A percentile compares a stretch with the other conserved stretches of the same genome.
These are phyloP conservation scores for Acanthamoeba healyi DNA, from an alignment of 208 protist species.

Conservation along the genomic window DNA sequence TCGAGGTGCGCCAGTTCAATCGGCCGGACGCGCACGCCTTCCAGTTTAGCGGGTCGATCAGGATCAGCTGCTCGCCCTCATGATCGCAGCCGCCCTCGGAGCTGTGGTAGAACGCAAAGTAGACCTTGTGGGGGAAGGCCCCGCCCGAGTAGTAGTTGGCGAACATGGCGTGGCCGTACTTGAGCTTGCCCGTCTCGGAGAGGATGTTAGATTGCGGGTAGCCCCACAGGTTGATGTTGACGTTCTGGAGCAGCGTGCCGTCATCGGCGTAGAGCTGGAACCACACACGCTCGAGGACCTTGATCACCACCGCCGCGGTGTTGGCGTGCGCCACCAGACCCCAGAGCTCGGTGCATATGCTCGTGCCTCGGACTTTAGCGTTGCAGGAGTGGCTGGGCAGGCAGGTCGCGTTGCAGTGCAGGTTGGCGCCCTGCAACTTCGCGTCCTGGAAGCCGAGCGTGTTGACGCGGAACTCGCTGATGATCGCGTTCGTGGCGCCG, in stretches of 20 bases:
- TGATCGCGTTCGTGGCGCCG: neutral
- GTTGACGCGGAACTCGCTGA: constrained; percentile 47
- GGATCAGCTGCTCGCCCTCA: constrained; percentile 10
- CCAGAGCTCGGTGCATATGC: neutral
- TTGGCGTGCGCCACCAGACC: neutral
- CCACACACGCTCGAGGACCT: constrained; percentile 1
- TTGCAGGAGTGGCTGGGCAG: neutral
- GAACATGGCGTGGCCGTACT: neutral
- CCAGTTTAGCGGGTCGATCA: neutral
- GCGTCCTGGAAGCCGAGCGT: neutral
- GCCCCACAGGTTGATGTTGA: constrained; percentile 19
- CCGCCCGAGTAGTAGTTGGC: constrained; percentile 21
- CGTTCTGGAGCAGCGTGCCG: neutral
- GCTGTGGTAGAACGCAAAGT: constrained; percentile 18
- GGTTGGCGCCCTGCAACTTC: neutral
- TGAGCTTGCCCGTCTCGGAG: neutral
- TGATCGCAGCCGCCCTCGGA: neutral
- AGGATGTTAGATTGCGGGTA: constrained; percentile 24
- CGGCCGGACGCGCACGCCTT: neutral
- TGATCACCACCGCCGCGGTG: neutral
- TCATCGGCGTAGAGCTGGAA: constrained; percentile 23
- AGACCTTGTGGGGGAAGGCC: constrained; percentile 9
- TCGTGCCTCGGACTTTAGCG: neutral
- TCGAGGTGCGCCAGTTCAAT: neutral
- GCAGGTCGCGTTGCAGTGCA: neutral